Evolutionary conservation across 2,329 filamentous ascomycete genomes (phyloP), one percentile per base, ranked within the genome.

Genomic region (Aspergillus piperis): DNA sequence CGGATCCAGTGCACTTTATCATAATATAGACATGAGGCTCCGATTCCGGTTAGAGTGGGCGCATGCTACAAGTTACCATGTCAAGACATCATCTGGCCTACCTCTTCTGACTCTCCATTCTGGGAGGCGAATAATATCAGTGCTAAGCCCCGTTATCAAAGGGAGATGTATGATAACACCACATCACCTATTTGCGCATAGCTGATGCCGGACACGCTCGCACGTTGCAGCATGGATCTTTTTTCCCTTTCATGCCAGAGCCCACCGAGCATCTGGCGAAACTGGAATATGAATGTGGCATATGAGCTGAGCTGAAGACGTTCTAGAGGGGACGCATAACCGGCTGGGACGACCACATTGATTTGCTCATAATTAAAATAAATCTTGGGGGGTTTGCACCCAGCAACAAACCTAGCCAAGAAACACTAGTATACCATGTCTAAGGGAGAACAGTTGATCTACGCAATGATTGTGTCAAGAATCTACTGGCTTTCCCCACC

Each of bases 401-500:
- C 41, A 44, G 19, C 41, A 44, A 23, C 19, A 44, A 21, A 10
- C 10, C 21, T 44, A 21, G 17, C 10, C 17, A 8, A 50, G 17
- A 17, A 32, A 19, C 17, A 23, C n/a, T 30, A 49, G 15, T 17
- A 32, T 15, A 30, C 8, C 47, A 44, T 42, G 10, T 8, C 10
- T 36, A 32, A 13, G 8, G 23, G 11, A 17, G 5, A 19, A 30
- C 15, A 10, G 38, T 17, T 23, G 7, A 42, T 15, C 8, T 23
- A 27, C n/a, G 23, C 19, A 44, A 21, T 5, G 8, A 10, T 23
- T 21, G 6, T 44, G 15, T 39, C 17, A 7, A 38, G 38, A 21
- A 19, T 23, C 53, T 62, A 65, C 61, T 68, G 64, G 32, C 66
- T 67, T 52, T 75, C 77, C 17, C 75, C 77, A 39, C 77, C 74